phyloP scores from a whole-genome alignment of 495 filamentous ascomycete genomes.

The Xylaria castorea region DNA sequence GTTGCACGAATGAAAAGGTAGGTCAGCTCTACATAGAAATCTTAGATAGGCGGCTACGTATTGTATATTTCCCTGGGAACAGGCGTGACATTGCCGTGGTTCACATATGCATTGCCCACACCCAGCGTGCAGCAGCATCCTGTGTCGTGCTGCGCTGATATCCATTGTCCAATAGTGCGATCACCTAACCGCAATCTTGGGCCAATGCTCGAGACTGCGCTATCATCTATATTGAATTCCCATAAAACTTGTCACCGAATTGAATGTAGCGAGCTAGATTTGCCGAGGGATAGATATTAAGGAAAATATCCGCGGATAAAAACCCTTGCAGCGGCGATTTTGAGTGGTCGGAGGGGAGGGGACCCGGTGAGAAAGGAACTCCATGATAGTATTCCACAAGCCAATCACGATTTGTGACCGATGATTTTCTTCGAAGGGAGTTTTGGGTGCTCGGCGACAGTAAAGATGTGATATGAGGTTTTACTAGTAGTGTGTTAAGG shows the following conservation, averaged over 20 bases:
- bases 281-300: conserved; percentile 12
- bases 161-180: neutral
- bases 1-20: neutral
- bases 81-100: neutral
- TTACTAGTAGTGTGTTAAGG: neutral
- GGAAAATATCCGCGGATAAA: conserved; percentile 12
- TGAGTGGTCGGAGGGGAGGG: neutral
- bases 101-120: neutral
- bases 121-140: neutral
- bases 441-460: neutral
- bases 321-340: neutral
- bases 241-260: neutral
- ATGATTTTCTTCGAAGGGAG: neutral
- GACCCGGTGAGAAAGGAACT: neutral
- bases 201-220: neutral
- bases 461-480: neutral
- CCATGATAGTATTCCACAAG: neutral
- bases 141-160: neutral
- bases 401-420: neutral
- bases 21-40: neutral
- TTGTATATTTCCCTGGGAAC: neutral
- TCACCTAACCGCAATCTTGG: neutral
- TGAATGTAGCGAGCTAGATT: neutral
- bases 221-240: neutral
- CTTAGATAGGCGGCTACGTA: neutral